Evolutionary conservation across 768 basidiomycete genomes (phyloP).

Genomic region (Mycena albidolilacea): DNA sequence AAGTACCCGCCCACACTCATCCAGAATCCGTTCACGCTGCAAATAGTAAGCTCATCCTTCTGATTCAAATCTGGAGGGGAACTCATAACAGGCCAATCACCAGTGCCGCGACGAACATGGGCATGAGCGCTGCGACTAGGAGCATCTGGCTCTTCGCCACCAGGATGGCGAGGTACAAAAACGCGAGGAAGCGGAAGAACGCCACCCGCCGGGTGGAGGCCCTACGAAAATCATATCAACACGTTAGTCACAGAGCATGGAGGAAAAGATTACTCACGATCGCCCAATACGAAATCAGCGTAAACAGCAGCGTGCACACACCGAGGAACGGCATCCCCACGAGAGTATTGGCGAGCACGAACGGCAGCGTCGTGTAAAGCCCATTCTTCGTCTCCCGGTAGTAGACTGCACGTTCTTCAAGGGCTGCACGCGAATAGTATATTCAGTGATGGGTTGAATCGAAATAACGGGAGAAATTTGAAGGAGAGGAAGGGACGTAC

Average conservation of each 20-base stretch:
- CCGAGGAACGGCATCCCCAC: slow-evolving; percentile 70
- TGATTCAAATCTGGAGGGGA: slow-evolving; percentile 1
- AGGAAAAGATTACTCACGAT: slow-evolving; percentile 39
- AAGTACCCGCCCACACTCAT: slow-evolving; percentile 70
- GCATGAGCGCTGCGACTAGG: slow-evolving; percentile 65
- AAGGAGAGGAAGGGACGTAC: slow-evolving; percentile 45
- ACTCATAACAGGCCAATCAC: slow-evolving; percentile 64
- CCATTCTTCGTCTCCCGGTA: slow-evolving; percentile 72
- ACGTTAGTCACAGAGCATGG: background rate
- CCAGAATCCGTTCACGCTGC: slow-evolving; percentile 67
- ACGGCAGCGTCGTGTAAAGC: slow-evolving; percentile 67
- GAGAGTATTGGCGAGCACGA: slow-evolving; percentile 68
- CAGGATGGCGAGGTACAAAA: slow-evolving; percentile 68
- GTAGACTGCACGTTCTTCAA: slow-evolving; percentile 73
- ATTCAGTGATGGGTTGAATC: background rate
- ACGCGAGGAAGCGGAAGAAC: slow-evolving; percentile 70
- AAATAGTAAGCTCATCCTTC: too few species aligned
- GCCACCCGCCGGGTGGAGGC: slow-evolving; percentile 64
- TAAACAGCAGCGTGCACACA: slow-evolving; percentile 62
- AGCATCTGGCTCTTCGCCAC: slow-evolving; percentile 68
- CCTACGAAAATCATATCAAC: slow-evolving; percentile 44
- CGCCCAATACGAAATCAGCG: slow-evolving; percentile 66
- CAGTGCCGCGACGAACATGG: slow-evolving; percentile 73
- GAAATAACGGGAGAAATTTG: too few species aligned
- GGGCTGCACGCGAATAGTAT: slow-evolving; percentile 48